A percentile compares a stretch with the other conserved stretches of the same genome.
phyloP scores from a whole-genome alignment of 805 yeast species.

The Metschnikowia borealis region DNA sequence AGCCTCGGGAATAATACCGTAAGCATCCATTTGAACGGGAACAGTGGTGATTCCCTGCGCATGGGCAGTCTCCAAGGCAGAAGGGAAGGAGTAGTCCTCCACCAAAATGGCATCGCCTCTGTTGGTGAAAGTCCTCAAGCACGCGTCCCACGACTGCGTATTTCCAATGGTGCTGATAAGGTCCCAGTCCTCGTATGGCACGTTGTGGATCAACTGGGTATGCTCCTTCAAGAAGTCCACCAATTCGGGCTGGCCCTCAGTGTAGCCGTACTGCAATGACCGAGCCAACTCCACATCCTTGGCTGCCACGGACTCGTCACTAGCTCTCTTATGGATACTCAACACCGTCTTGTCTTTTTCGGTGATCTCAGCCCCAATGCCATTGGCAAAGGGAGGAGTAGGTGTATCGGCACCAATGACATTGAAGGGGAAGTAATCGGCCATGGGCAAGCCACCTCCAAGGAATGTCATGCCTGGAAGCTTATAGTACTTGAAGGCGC shows the following conservation, averaged over 20 bases:
- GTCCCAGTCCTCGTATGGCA: slow-evolving; percentile 63
- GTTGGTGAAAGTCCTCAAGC: slow-evolving; percentile 69
- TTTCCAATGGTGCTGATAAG: slow-evolving; percentile 71
- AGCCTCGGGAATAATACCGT: slow-evolving; percentile 73
- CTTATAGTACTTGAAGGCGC: slow-evolving; percentile 72
- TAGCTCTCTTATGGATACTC: slow-evolving; percentile 36
- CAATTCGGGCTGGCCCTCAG: slow-evolving; percentile 77
- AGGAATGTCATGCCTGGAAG: slow-evolving; percentile 78
- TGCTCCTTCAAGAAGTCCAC: slow-evolving; percentile 70
- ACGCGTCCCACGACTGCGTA: slow-evolving; percentile 86
- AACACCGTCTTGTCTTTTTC: slow-evolving; percentile 38
- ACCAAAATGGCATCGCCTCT: slow-evolving; percentile 80
- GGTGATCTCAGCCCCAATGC: slow-evolving; percentile 64
- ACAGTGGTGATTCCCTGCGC: slow-evolving; percentile 66
- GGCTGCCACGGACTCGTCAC: slow-evolving; percentile 17
- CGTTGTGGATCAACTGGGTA: slow-evolving; percentile 48
- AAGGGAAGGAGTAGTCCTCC: slow-evolving; percentile 79
- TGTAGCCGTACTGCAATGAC: slow-evolving; percentile 88
- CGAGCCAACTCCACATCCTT: slow-evolving; percentile 69
- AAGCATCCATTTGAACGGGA: slow-evolving; percentile 74
- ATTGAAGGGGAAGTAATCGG: slow-evolving; percentile 92
- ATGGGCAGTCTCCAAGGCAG: slow-evolving; percentile 77
- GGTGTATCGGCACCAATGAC: slow-evolving; percentile 68
- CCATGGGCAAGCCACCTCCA: slow-evolving; percentile 93
- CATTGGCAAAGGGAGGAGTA: slow-evolving; percentile 72